phyloP scores from a whole-genome alignment of 148 eudicot genomes.

The Gaultheria prostrata region DNA sequence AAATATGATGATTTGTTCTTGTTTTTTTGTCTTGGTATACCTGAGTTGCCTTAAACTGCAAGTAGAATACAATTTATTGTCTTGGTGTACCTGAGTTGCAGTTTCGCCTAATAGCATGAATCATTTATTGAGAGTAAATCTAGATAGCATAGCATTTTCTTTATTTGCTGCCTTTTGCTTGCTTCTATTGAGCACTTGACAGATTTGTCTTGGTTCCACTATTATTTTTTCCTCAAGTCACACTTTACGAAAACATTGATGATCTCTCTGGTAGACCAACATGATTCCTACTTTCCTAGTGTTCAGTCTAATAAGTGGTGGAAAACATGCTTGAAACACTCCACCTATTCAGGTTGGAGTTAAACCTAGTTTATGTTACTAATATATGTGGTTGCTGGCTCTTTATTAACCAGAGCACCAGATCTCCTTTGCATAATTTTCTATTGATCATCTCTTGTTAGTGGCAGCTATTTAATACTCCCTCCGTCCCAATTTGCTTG shows the following conservation, averaged over 20 bases:
- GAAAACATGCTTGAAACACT: slow-evolving; percentile 85
- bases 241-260: slow-evolving; percentile 87
- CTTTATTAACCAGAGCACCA: neutral
- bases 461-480: neutral
- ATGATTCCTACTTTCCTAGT: slow-evolving; percentile 76
- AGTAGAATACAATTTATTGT: too few relatives aligned
- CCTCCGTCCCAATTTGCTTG: too few relatives aligned
- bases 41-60: too few relatives aligned
- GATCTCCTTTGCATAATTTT: neutral
- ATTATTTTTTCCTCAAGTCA: slow-evolving; percentile 47
- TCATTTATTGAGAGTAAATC: too few relatives aligned
- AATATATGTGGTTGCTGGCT: neutral
- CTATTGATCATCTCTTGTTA: neutral
- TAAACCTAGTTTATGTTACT: neutral
- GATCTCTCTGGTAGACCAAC: slow-evolving; percentile 78
- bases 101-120: too few relatives aligned
- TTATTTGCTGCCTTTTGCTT: too few relatives aligned
- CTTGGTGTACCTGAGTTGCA: too few relatives aligned
- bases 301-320: slow-evolving; percentile 84
- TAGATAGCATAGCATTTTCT: too few relatives aligned
- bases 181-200: neutral
- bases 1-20: too few relatives aligned
- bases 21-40: too few relatives aligned
- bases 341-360: slow-evolving; percentile 66
- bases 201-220: neutral